Evolutionary conservation across 192 early-diverging fungal species (phyloP), one percentile per base, ranked within the genome.

Genomic region (Backusella sp.): DNA sequence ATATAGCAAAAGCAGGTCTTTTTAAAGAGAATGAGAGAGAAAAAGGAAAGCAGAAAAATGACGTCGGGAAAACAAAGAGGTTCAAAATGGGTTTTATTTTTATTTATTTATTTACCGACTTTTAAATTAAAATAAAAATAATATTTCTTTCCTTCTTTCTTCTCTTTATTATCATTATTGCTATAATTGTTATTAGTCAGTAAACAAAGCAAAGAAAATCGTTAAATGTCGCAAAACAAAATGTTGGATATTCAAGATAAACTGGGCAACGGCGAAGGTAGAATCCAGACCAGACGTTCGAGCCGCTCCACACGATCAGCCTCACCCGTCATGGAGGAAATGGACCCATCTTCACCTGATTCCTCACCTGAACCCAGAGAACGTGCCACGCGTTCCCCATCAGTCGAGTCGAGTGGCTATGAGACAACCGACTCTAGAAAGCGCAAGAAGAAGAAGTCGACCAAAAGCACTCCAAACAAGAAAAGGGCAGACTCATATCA

Each of bases 371-470:
- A 74, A 23, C 71, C 56, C 9, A 32, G 37, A 41, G 28, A 23
- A 3, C 70, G 76, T 68, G 65, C 65, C 73, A 73, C 77, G 35
- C 66, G 73, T n/a, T 74, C 72, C 11, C 77, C 39, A 26, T 74
- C 77, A 15, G 70, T 65, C 26, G 77, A 78, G 9, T 73, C 72
- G 19, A 73, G 39, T 59, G 72, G 44, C 34, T 30, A 70, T 21
- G 32, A 62, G 4, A 77, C 44, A 30, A 37, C 28, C 0, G 66
- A 68, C 7, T 7, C 21, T 3, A 53, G 46, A 70, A 66, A 73
- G 41, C 41, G 56, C 17, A 73, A 68, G 30, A 71, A 49, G 28
- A 73, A 66, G 23, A 73, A 73, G 32, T n/a, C 19, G 6, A 44
- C 17, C 12, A 79, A 53, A 30, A 53, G 23, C 14, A 8, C n/a